Base-by-base conservation (phyloP, 768 basidiomycete species). In the Boletus barrowsii region DNA sequence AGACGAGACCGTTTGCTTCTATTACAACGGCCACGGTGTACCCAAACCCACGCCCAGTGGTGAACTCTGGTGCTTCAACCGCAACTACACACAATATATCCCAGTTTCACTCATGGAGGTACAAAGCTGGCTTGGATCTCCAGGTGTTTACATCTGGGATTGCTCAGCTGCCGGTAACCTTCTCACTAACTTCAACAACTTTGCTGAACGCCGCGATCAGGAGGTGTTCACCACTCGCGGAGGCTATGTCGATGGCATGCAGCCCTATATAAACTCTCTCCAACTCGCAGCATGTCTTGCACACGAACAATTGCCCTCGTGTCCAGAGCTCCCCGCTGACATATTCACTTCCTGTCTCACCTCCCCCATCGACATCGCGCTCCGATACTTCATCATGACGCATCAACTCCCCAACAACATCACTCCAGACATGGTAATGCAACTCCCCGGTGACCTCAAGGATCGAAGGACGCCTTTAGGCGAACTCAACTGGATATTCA, bases 401-500 rank as follows among this genome's bases (percentile, higher is more conserved):
- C 90, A 94, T 57, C 87, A 88, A 50, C 82, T 93, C 11, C 90
- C 89, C 7, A 86, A 83, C 60, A 84, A 86, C 54, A 82, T 90
- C 64, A 87, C 86, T 10, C 79, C 87, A 29, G 93, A 98, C 64
- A 90, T 93, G 89, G 87, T 95, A 33, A 84, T 90, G 80, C 90
- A 94, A 68, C 82, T 99, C 13, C 97, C 97, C 0, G 97, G 97
- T 10, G 95, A 98, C 67, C 81, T 98, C 55, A 97, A 96, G 72
- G 97, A 99, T 66, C 83, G 97, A 18, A 83, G 95, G 24, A 98
- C 97, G 1, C 95, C 97, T 2, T 77, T 99, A 0, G 97, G 97
- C 47, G 97, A 99, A 73, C 82, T 99, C n/a, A 97, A 96, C 68
- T 99, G 97, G 97, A 98, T 98, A 58, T 98, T 98, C 73, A 98